phyloP scores from a whole-genome alignment of 768 basidiomycete species.

The Boletus insuetus region DNA sequence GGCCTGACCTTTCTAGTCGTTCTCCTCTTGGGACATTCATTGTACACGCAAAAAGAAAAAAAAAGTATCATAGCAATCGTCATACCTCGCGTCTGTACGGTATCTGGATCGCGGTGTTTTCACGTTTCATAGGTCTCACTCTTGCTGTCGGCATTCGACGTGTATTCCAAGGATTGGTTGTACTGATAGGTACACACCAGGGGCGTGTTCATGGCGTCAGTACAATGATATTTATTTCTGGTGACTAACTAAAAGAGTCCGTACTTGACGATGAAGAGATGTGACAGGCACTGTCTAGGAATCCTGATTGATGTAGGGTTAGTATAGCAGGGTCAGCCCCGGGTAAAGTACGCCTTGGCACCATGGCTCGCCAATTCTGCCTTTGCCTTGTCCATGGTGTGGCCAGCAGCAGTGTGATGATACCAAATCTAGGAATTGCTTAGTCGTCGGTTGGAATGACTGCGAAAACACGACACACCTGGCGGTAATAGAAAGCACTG shows the following conservation, averaged over 20 bases:
- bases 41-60: constrained; percentile 16
- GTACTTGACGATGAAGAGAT: background rate
- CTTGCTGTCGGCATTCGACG: background rate
- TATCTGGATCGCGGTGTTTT: constrained; percentile 78
- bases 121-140: constrained; percentile 55
- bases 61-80: constrained; percentile 29
- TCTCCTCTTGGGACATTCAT: constrained; percentile 16
- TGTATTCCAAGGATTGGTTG: constrained; percentile 4
- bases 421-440: constrained; percentile 57
- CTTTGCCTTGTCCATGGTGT: constrained; percentile 88
- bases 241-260: constrained; percentile 2
- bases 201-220: constrained; percentile 5
- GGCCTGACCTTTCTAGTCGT: constrained; percentile 5
- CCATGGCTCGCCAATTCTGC: constrained; percentile 79
- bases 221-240: constrained; percentile 14
- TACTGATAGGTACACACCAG: background rate
- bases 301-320: constrained; percentile 5
- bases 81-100: constrained; percentile 15
- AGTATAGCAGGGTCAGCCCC: constrained; percentile 48
- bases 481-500: constrained; percentile 75
- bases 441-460: constrained; percentile 3
- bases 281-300: background rate
- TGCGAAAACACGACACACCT: constrained; percentile 45
- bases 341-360: constrained; percentile 84
- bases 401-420: constrained; percentile 80